Base-by-base conservation (phyloP, 345 rosid species). In the Arabis hirsuta region DNA sequence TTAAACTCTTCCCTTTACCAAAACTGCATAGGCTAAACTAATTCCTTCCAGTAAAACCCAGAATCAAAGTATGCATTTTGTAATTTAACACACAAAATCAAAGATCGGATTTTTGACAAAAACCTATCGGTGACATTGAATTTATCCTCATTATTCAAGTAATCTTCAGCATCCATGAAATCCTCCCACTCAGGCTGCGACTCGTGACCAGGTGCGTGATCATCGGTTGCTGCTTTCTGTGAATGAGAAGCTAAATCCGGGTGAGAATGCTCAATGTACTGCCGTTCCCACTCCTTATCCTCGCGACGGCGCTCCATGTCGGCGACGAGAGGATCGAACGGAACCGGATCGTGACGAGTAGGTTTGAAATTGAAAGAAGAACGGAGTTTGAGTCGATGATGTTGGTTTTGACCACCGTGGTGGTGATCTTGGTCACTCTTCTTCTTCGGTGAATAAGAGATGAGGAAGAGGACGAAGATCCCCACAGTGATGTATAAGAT, bases 161-260 rank as follows among this genome's bases (percentile, higher is more conserved):
- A 92, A 79, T 96, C 97, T 81, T 96, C 98, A 5, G 96, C 97
- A 63, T 96, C 85, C 83, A 88, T 82, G 81, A 90, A 92, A 65
- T 90, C 96, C 61, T 85, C 98, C 98, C 95, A 88, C 85, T 92
- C 99, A 39, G 98, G 97, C 77, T 92, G 97, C 1, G 88, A 55
- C 78, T 88, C 91, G 36, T 83, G 89, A 16, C 72, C 95, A 39
- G 89, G 87, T 7, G 95, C 88, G 1, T 82, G 27, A 4, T 76
- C 76, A 38, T 5, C 59, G 13, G 14, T 46, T 14, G 34, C 26
- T 19, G 61, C 68, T 31, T 59, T 51, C 41, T 66, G 78, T 0
- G 72, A 20, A 50, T 71, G 80, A 7, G 47, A 19, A 10, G 12
- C 31, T 4, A 78, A 57, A 64, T 88, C 94, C 1, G 92, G 87